Base-by-base conservation (phyloP, 768 basidiomycete species). In the Agaricus subrufescens region DNA sequence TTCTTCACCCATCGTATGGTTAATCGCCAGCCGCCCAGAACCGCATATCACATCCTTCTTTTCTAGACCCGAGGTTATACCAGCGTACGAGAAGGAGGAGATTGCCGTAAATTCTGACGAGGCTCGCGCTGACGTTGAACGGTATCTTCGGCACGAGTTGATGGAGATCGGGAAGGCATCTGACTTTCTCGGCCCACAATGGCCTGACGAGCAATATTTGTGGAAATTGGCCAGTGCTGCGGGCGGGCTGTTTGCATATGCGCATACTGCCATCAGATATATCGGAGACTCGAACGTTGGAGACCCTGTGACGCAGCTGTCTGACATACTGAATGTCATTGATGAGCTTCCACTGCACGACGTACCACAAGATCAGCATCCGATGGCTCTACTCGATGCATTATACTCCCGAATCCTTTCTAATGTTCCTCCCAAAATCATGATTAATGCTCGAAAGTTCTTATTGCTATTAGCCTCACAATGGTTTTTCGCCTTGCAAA, bases 301-400 rank as follows among this genome's bases (percentile, higher is more conserved):
- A 9, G 23, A 40, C 19, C 50, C 50, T 9, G 26, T 14, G 7
- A 27, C 39, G 27, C 50, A 51, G 26, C 25, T 51, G 3, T 7
- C 26, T 15, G 38, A 27, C 40, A 48, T 56, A 15, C 44, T 58
- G 14, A 44, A 42, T 11, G 50, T 51, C 39, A 51, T 51, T 30
- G 40, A 51, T 15, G 25, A 34, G 8, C 31, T 8, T 34, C 50
- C 23, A 15, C 15, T 25, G 27, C 1, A 0, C 3, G 12, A 5
- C 6, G n/a, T 12, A 4, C 5, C 14, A 38, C 23, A 26, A 43
- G 39, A 26, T 23, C n/a, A 9, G 7, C 25, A 42, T 40, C 58
- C 52, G 19, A 50, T 59, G 50, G 50, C 48, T 19, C 15, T 19
- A 4, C 54, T 59, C n/a, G 54, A 56, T 47, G 34, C 26, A 23